Percentiles rank a stretch among this genome's conserved stretches.
These are phyloP conservation scores for Hordeum marinum DNA, from an alignment of 176 grass and related monocot species.

Conservation along the genomic window DNA sequence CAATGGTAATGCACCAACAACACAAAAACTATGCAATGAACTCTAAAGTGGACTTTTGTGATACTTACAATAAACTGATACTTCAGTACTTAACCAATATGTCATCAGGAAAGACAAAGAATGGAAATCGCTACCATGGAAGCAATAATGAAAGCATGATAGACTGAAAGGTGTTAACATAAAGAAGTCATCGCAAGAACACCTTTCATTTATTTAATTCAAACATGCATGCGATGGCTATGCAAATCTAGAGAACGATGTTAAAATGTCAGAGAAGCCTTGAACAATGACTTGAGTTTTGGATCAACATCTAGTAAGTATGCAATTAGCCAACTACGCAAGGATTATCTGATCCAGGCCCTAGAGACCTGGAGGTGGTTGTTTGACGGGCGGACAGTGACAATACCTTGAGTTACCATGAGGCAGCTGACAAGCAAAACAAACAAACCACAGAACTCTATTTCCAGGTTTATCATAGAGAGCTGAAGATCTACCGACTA, in stretches of 20 bases:
- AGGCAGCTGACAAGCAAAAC: not conserved
- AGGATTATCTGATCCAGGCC: conserved; percentile 13
- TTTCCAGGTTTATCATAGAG: not conserved
- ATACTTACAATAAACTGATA: not conserved
- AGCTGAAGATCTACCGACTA: conserved; percentile 67
- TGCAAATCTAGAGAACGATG: not conserved
- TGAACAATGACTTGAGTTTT: not conserved
- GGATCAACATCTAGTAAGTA: not conserved
- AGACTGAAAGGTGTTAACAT: not conserved
- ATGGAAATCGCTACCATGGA: not conserved
- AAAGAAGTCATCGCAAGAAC: not conserved
- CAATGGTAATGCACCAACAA: conserved; percentile 7
- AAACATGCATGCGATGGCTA: not conserved
- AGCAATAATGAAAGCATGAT: not conserved
- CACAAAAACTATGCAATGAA: not conserved
- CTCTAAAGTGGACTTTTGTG: not conserved
- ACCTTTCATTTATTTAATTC: not conserved
- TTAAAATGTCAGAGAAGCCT: not conserved
- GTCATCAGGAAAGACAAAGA: not conserved
- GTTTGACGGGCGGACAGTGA: not conserved
- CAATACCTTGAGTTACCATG: not conserved
- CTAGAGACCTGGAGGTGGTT: not conserved
- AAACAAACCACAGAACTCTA: not conserved
- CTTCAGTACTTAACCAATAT: not conserved
- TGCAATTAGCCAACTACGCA: not conserved